Conservation (phyloP, 2,329 filamentous ascomycete species). For the Sarocladium brachiariae region DNA sequence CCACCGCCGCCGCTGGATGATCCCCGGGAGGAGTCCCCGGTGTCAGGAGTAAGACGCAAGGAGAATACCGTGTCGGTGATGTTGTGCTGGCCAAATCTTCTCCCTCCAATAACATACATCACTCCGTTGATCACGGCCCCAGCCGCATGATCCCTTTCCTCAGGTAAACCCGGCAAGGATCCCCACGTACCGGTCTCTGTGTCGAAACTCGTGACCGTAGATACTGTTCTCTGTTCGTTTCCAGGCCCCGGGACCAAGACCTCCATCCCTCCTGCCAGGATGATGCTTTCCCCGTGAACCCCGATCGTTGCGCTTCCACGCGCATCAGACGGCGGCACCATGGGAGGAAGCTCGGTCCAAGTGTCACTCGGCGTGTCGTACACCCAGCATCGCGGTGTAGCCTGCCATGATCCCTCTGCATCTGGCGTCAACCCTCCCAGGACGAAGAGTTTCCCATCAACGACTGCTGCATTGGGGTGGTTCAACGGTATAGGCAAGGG, state of each 20-base stretch:
- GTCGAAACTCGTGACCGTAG: slow-evolving; percentile 25
- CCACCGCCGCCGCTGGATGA: slow-evolving; percentile 14
- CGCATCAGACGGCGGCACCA: slow-evolving; percentile 20
- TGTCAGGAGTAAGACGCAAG: slow-evolving; percentile 27
- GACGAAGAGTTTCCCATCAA: slow-evolving; percentile 30
- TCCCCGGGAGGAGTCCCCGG: no score
- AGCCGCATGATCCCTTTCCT: slow-evolving; percentile 27
- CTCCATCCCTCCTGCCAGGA: slow-evolving; percentile 31
- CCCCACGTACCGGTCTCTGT: slow-evolving; percentile 21
- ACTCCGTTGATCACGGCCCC: slow-evolving; percentile 22
- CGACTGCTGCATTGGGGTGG: slow-evolving; percentile 30
- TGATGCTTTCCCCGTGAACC: slow-evolving; percentile 23
- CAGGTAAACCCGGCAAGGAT: slow-evolving; percentile 20
- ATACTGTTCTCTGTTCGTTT: slow-evolving; percentile 21
- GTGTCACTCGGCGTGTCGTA: slow-evolving; percentile 21
- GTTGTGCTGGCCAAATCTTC: slow-evolving; percentile 23
- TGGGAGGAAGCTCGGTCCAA: slow-evolving; percentile 22
- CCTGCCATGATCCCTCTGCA: slow-evolving; percentile 20
- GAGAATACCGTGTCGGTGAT: slow-evolving; percentile 28
- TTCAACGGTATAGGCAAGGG: slow-evolving; percentile 24
- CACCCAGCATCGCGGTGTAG: slow-evolving; percentile 20
- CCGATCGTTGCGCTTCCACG: slow-evolving; percentile 27
- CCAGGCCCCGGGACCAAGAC: slow-evolving; percentile 13
- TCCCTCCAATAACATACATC: slow-evolving; percentile 32
- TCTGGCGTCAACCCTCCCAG: slow-evolving; percentile 27